Conservation (phyloP, 1,139 yeast species). For the Candida smagusa region DNA sequence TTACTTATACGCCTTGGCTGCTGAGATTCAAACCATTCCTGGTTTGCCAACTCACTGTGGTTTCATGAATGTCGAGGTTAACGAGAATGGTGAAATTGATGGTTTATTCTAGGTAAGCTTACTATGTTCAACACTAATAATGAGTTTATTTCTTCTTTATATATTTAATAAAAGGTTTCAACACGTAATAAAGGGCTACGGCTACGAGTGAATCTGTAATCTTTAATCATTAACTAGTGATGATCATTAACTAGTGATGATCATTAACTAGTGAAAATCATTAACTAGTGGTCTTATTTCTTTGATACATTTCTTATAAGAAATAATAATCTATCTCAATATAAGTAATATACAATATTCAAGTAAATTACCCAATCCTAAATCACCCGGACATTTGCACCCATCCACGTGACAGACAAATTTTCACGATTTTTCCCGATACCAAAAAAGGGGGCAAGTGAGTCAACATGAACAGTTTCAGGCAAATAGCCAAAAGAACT, state of each 20-base stretch:
- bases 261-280: no score
- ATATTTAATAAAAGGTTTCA: conserved; percentile 7
- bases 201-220: no score
- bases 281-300: no score
- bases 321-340: no score
- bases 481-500: conserved; percentile 5
- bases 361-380: no score
- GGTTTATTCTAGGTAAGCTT: conserved; percentile 66
- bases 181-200: conserved; percentile 5
- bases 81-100: conserved; percentile 89
- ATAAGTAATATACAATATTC: no score
- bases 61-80: conserved; percentile 94
- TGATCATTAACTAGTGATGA: no score
- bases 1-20: conserved; percentile 92
- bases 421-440: conserved; percentile 1
- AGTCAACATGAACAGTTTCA: conserved; percentile 3
- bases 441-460: conserved; percentile 2
- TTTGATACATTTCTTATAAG: no score
- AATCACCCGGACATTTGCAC: not conserved
- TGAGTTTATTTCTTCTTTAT: conserved; percentile 1
- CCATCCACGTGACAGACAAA: not conserved
- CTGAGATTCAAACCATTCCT: conserved; percentile 96
- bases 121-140: not conserved
- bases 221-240: no score
- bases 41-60: conserved; percentile 97